Percentiles rank a stretch among this genome's conserved stretches.
Evolutionary conservation across 2,329 filamentous ascomycete genomes (phyloP).

Genomic region (Arachnomyces sp.): DNA sequence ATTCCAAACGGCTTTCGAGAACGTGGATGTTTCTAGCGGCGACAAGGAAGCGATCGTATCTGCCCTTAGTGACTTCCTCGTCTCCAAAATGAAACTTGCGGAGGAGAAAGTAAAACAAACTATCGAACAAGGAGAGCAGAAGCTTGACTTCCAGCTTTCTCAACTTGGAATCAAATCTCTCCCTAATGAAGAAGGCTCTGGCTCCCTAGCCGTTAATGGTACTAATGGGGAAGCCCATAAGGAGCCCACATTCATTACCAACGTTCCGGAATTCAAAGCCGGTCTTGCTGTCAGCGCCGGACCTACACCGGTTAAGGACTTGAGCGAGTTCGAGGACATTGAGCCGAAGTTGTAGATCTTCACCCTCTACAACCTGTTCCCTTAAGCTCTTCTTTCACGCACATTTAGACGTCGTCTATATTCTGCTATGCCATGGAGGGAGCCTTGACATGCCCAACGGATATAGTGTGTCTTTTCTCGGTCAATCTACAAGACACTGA

Average conservation of each 20-base stretch:
- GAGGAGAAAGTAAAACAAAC: slow-evolving; percentile 44
- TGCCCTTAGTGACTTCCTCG: slow-evolving; percentile 46
- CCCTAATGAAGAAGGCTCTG: slow-evolving; percentile 30
- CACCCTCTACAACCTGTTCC: too few species aligned
- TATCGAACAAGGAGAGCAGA: slow-evolving; percentile 42
- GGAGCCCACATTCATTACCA: slow-evolving; percentile 58
- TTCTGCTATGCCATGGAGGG: too few species aligned
- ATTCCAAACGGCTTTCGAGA: slow-evolving; percentile 38
- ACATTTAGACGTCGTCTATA: too few species aligned
- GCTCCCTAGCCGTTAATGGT: slow-evolving; percentile 19
- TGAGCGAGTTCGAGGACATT: slow-evolving; percentile 79
- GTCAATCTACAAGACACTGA: too few species aligned
- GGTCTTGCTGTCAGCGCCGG: slow-evolving; percentile 65
- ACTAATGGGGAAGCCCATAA: slow-evolving; percentile 23
- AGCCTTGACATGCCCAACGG: too few species aligned
- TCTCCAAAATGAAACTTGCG: slow-evolving; percentile 41
- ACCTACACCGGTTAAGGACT: slow-evolving; percentile 62
- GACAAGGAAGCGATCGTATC: slow-evolving; percentile 46
- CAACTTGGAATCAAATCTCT: slow-evolving; percentile 38
- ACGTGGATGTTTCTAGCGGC: slow-evolving; percentile 38
- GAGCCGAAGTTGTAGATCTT: slow-evolving; percentile 66
- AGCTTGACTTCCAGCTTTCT: slow-evolving; percentile 39
- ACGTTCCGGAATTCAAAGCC: slow-evolving; percentile 75
- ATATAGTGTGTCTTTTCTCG: too few species aligned
- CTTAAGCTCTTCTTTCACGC: too few species aligned